phyloP scores from a whole-genome alignment of 1,139 yeast genomes.

The Debaryomycetaceae sp. region DNA sequence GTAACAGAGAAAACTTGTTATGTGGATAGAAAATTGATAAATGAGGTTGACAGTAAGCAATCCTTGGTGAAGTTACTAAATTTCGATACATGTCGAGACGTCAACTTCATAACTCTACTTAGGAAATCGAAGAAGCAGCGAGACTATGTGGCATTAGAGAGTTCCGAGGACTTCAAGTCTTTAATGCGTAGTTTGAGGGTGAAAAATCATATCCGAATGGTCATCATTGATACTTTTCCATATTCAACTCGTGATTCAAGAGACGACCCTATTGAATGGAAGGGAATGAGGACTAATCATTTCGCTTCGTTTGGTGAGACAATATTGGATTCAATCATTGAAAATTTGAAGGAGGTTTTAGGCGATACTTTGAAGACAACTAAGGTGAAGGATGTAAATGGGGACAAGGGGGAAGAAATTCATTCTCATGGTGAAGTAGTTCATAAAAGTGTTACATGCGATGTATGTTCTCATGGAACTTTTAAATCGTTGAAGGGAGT shows the following conservation, averaged over 20 bases:
- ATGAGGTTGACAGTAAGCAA: conserved; percentile 12
- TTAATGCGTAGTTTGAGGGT: conserved; percentile 45
- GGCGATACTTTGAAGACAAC: conserved; percentile 7
- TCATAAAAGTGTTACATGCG: conserved; percentile 34
- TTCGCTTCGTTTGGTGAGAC: conserved; percentile 22
- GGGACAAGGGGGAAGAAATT: background rate
- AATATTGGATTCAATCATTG: conserved; percentile 21
- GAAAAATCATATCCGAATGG: conserved; percentile 35
- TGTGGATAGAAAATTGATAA: conserved; percentile 9
- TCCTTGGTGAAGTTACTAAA: conserved; percentile 12
- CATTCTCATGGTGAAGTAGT: conserved; percentile 4
- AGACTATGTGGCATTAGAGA: conserved; percentile 37
- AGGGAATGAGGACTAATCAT: conserved; percentile 14
- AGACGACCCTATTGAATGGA: background rate
- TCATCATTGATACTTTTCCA: conserved; percentile 18
- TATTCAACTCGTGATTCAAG: background rate
- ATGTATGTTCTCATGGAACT: conserved; percentile 33
- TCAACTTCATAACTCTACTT: conserved; percentile 8
- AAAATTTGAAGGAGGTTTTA: conserved; percentile 19
- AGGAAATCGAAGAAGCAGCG: conserved; percentile 46
- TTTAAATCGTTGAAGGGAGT: conserved; percentile 40
- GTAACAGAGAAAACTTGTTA: conserved; percentile 9
- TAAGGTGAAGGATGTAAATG: background rate
- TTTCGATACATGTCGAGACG: conserved; percentile 1
- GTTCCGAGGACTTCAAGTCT: conserved; percentile 40